Conservation (phyloP, 179 eudicot species). For the Heliamphora pulchella region DNA sequence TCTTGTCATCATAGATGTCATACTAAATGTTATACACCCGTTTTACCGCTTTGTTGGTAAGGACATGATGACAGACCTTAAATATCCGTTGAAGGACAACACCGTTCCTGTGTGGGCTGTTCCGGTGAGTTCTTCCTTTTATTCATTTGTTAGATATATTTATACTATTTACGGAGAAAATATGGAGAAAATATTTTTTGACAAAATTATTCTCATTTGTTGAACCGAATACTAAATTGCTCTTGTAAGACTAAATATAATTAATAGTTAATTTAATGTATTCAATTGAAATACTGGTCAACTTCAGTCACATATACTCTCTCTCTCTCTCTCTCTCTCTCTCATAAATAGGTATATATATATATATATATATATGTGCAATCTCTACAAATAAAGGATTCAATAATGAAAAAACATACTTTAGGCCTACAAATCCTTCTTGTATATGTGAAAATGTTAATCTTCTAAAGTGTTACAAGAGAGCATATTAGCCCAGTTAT, state of each 20-base stretch:
- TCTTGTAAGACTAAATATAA: not conserved
- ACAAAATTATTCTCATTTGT: not conserved
- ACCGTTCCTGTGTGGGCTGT: constrained; percentile 83
- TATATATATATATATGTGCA: no score
- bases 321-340: not conserved
- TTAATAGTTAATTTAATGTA: not conserved
- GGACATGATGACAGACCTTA: constrained; percentile 83
- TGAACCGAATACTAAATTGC: not conserved
- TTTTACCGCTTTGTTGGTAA: constrained; percentile 74
- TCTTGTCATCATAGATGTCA: constrained; percentile 47
- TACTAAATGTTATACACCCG: constrained; percentile 58
- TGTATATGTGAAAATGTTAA: no score
- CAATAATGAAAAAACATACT: not conserved
- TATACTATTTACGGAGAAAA: not conserved
- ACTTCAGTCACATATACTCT: not conserved
- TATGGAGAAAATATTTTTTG: not conserved
- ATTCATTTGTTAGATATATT: not conserved
- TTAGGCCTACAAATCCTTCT: not conserved
- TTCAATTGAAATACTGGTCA: not conserved
- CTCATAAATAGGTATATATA: no score
- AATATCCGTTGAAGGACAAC: constrained; percentile 65
- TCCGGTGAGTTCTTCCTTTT: constrained; percentile 41
- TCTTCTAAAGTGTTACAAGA: no score
- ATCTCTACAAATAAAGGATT: not conserved
- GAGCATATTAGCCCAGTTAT: no score